A percentile compares a stretch with the other conserved stretches of the same genome.
Evolutionary conservation across 2,329 filamentous ascomycete genomes (phyloP).

Genomic region (Fusarium nelsonii): DNA sequence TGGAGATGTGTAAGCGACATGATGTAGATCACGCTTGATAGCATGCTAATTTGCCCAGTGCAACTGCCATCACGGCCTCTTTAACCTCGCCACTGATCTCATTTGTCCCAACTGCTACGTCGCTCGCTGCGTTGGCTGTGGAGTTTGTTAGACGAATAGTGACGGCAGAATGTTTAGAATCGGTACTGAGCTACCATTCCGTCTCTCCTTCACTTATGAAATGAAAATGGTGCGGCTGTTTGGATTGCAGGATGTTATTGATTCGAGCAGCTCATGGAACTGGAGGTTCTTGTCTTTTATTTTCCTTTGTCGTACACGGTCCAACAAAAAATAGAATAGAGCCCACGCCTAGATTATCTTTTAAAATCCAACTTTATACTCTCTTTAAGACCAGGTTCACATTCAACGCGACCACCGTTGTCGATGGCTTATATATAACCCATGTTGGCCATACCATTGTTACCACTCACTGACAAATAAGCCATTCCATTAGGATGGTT

Average conservation of each 20-base stretch:
- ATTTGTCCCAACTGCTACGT: conserved; percentile 1
- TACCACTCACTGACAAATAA: background rate
- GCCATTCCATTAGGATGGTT: background rate
- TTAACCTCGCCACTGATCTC: background rate
- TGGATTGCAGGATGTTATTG: background rate
- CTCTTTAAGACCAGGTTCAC: background rate
- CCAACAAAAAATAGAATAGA: conserved; percentile 17
- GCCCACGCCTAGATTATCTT: conserved; percentile 10
- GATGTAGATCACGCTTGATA: background rate
- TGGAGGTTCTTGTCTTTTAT: conserved; percentile 1
- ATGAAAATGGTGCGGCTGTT: background rate
- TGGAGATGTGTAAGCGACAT: conserved; percentile 22
- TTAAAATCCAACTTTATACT: conserved; percentile 10
- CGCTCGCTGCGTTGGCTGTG: conserved; percentile 40
- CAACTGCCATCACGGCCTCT: conserved; percentile 8
- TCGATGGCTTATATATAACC: background rate
- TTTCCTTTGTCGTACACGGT: background rate
- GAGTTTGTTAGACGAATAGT: conserved; percentile 15
- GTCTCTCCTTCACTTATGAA: too few relatives aligned
- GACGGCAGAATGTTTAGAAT: rapidly evolving
- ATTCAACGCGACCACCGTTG: background rate
- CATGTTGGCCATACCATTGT: background rate
- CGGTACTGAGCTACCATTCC: background rate
- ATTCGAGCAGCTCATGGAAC: background rate
- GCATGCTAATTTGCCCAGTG: conserved; percentile 10